These are phyloP conservation scores for Gryganskiella cystojenkinii DNA, from an alignment of 192 early-diverging fungal genomes.

Conservation along the genomic window DNA sequence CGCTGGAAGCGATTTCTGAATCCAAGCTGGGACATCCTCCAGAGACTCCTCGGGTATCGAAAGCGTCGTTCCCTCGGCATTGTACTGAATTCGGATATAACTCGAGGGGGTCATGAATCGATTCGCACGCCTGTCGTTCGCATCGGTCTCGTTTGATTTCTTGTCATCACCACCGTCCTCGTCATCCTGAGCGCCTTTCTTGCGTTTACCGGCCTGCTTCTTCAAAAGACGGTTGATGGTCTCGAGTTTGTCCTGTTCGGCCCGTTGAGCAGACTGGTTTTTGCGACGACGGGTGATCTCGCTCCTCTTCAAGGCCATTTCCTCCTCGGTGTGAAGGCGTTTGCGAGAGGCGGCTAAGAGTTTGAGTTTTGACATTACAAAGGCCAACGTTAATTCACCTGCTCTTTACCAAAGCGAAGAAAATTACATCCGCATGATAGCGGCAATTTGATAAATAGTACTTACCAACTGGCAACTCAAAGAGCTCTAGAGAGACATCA, in stretches of 20 bases:
- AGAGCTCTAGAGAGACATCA: constrained; percentile 60
- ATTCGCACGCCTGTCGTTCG: not conserved
- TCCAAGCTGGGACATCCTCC: constrained; percentile 31
- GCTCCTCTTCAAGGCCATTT: constrained; percentile 73
- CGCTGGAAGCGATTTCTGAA: constrained; percentile 17
- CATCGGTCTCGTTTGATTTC: constrained; percentile 21
- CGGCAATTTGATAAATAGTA: too few relatives aligned
- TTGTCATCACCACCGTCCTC: constrained; percentile 65
- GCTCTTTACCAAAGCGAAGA: too few relatives aligned
- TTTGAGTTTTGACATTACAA: not conserved
- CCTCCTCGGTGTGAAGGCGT: constrained; percentile 73
- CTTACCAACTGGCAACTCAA: constrained; percentile 76
- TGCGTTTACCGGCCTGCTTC: constrained; percentile 80
- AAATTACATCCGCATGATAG: too few relatives aligned
- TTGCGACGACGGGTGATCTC: constrained; percentile 81
- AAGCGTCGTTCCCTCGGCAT: constrained; percentile 51
- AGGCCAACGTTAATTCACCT: not conserved
- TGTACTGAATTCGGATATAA: constrained; percentile 49
- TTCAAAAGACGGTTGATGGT: constrained; percentile 85
- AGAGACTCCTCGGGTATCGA: constrained; percentile 49
- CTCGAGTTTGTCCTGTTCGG: constrained; percentile 81
- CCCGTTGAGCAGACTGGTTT: constrained; percentile 81
- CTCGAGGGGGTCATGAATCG: constrained; percentile 28
- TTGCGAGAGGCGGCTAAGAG: constrained; percentile 68
- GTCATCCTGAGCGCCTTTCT: constrained; percentile 67